Percentiles rank a stretch among this genome's conserved stretches.
phyloP scores from a whole-genome alignment of 129 eudicot genomes.

The Artemisia annua region DNA sequence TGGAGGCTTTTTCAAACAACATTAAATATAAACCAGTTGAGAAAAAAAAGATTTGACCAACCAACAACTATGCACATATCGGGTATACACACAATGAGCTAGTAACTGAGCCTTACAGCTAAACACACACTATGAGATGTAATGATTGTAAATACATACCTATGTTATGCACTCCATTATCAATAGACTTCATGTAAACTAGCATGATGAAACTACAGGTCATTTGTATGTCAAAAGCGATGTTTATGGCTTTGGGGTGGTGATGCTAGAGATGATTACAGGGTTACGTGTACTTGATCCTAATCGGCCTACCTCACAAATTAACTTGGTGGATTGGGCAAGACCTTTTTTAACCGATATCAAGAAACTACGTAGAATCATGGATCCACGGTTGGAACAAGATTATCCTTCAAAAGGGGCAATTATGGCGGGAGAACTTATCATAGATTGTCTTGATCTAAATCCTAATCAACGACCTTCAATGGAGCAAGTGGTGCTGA shows the following conservation, averaged over 20 bases:
- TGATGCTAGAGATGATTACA: constrained; percentile 55
- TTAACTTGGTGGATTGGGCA: constrained; percentile 64
- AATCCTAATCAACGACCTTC: constrained; percentile 58
- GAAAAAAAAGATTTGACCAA: too few species aligned
- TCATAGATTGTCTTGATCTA: constrained; percentile 50
- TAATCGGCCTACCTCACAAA: constrained; percentile 51
- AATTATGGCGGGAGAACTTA: constrained; percentile 34
- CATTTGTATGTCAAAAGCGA: constrained; percentile 75
- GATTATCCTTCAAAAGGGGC: constrained; percentile 53
- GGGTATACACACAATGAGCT: too few species aligned
- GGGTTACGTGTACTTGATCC: constrained; percentile 59
- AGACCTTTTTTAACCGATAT: constrained; percentile 45
- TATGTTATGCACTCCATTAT: too few species aligned
- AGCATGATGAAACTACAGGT: constrained; percentile 29
- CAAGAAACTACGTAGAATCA: constrained; percentile 42
- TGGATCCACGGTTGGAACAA: constrained; percentile 51
- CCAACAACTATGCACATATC: too few species aligned
- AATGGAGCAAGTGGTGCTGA: constrained; percentile 41
- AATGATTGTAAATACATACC: too few species aligned
- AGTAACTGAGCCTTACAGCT: too few species aligned
- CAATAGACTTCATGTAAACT: too few species aligned
- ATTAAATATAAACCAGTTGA: too few species aligned
- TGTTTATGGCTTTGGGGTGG: constrained; percentile 73
- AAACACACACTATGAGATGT: too few species aligned
- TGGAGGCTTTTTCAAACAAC: too few species aligned